Base-by-base conservation (phyloP, 2,329 filamentous ascomycete species). In the Colletotrichum coccodes region DNA sequence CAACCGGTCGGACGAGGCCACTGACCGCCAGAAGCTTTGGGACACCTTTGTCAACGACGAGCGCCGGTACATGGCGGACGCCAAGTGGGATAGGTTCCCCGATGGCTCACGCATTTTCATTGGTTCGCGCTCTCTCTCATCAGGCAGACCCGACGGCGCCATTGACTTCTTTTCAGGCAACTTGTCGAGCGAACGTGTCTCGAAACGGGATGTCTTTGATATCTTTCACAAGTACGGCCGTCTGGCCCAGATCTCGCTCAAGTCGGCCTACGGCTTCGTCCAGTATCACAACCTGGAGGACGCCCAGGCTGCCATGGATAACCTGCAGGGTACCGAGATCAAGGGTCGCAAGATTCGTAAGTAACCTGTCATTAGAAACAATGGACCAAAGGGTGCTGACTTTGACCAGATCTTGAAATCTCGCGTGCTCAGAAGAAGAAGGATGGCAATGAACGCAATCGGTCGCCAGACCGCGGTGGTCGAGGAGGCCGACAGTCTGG, bases 261-360 rank as follows among this genome's bases (percentile, higher is more conserved):
- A 98, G 80, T 94, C 96, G 72, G 95, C 95, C 1, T 98, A 97
- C 80, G 96, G 96, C 1, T 99, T 98, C 77, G 94, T 98, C 40
- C 96, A 98, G 78, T 99, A 97, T 73, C 87, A 97, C 72, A 91
- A 94, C 34, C 83, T 90, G 4, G 85, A 87, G 3, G 91, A 95
- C 75, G 97, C 94, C 72, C 85, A 88, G 64, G 85, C 86, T 52
- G 95, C 95, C 5, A 87, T 98, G 73, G 86, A 92, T 40, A 86
- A 87, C 40, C 90, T 98, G 70, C 94, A 98, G 79, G 94, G 93
- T 11, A 88, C 90, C 46, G 89, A 94, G 71, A 90, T 98, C 42
- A 89, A 93, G 76, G 95, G 95, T n/a, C 91, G 95, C 72, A 94
- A 94, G 78, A 97, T 98, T 77, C 94, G 95, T 97, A 84, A 89